Evolutionary conservation across 1,284 basidiomycete genomes (phyloP), one percentile per base, ranked within the genome.

Genomic region (Sporisorium iseilematis-ciliati): DNA sequence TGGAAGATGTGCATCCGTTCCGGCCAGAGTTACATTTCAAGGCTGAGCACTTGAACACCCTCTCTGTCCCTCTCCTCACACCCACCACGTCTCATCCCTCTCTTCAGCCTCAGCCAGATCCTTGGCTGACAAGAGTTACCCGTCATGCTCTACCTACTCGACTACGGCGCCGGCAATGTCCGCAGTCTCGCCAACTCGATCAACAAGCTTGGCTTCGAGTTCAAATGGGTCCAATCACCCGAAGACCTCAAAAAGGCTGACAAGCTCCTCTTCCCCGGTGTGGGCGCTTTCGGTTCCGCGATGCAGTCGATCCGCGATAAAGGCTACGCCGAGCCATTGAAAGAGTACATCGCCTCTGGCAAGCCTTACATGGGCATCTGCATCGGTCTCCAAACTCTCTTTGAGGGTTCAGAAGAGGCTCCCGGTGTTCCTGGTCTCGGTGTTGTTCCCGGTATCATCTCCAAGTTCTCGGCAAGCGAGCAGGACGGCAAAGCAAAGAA

Each of bases 241-340:
- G 88, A 89, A 7, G 96, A 99, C 86, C 94, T 99, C 85, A 88
- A 90, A 79, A 90, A 91, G 82, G 95, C 95, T 55, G 91, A 94
- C 62, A 92, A 91, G 86, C 91, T 99, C 82, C 89, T 99, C 80
- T 99, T 99, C 85, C 97, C 97, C 53, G 97, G 97, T n/a, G 97
- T 99, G 46, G 97, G 97, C 26, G 90, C 94, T 7, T 99, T 98
- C 85, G 91, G 92, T 59, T 91, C 92, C 45, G 97, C 96, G 10
- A 91, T 97, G 80, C 88, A 89, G 56, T 91, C 92, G 62, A 90
- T 99, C 51, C 86, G 88, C 45, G 85, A 88, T 18, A 91, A 91
- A 75, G 93, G 92, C 38, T 90, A 95, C 65, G 88, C 92, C 35
- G 90, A 93, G 77, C 94, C 94, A 38, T 88, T 99, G 57, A 90